phyloP scores from a whole-genome alignment of 2,329 filamentous ascomycete species.

The Alternaria solani region DNA sequence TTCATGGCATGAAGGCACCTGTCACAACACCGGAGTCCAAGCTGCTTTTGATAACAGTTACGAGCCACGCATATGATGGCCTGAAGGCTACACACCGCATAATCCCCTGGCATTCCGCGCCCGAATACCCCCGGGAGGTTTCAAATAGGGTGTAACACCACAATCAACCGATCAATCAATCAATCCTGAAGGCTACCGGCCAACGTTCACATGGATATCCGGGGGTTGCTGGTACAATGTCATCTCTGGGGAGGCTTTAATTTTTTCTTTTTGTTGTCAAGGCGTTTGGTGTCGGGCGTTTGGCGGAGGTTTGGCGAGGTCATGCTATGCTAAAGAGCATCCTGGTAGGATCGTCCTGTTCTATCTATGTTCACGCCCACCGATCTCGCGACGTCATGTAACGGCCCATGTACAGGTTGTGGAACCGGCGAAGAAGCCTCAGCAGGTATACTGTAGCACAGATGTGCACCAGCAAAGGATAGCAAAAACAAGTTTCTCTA shows the following conservation, averaged over 20 bases:
- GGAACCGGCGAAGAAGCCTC: neutral
- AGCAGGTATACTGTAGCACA: neutral
- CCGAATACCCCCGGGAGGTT: too few relatives aligned
- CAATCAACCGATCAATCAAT: too few relatives aligned
- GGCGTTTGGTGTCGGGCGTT: constrained; percentile 4
- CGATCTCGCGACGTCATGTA: constrained; percentile 10
- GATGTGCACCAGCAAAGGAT: neutral
- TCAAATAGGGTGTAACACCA: too few relatives aligned
- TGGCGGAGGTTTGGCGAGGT: constrained; percentile 12
- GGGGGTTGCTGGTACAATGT: neutral
- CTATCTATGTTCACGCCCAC: constrained; percentile 3
- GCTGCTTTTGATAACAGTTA: neutral
- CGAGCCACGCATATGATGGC: neutral
- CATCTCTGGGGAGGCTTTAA: neutral
- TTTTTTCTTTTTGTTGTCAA: neutral
- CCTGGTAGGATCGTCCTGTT: constrained; percentile 5
- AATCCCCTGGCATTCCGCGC: too few relatives aligned
- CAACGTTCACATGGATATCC: neutral
- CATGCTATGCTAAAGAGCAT: constrained; percentile 1
- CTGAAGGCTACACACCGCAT: neutral
- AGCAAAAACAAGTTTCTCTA: neutral
- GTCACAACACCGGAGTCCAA: neutral
- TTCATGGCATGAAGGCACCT: neutral
- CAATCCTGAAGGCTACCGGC: neutral
- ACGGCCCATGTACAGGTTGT: neutral